Evolutionary conservation across 75 land plant genomes (phyloP).

Genomic region (Pinus tabuliformis): DNA sequence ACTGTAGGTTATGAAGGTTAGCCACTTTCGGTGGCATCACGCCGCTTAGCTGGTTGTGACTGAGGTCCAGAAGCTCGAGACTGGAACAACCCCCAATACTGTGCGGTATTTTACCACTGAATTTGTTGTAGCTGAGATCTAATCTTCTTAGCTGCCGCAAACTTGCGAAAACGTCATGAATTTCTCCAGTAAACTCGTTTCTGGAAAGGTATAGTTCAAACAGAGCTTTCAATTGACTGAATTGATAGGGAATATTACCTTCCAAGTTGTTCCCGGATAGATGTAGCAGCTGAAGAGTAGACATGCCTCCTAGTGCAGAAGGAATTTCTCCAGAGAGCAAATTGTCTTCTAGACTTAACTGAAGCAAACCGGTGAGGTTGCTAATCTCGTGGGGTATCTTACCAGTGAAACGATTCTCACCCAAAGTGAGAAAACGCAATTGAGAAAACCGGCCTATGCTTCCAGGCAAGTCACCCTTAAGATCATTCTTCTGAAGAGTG

Average conservation of each 20-base stretch:
- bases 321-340: constrained; percentile 16
- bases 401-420: background rate
- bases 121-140: background rate
- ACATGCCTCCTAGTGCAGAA: constrained; percentile 8
- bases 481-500: background rate
- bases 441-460: constrained; percentile 1
- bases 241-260: constrained; percentile 3
- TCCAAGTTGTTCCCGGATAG: background rate
- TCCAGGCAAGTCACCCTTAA: background rate
- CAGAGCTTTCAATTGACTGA: constrained; percentile 10
- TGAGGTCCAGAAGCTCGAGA: background rate
- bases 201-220: background rate
- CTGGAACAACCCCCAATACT: background rate
- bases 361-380: background rate
- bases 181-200: constrained; percentile 1
- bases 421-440: background rate
- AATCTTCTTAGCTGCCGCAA: too few relatives aligned
- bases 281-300: constrained; percentile 9
- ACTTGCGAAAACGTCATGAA: background rate
- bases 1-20: background rate
- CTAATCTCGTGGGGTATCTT: background rate
- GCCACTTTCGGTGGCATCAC: background rate
- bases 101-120: background rate
- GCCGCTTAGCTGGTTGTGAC: background rate
- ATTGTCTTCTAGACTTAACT: background rate